These are phyloP conservation scores for Coemansia sp. DNA, from an alignment of 192 early-diverging fungal genomes.

Conservation along the genomic window DNA sequence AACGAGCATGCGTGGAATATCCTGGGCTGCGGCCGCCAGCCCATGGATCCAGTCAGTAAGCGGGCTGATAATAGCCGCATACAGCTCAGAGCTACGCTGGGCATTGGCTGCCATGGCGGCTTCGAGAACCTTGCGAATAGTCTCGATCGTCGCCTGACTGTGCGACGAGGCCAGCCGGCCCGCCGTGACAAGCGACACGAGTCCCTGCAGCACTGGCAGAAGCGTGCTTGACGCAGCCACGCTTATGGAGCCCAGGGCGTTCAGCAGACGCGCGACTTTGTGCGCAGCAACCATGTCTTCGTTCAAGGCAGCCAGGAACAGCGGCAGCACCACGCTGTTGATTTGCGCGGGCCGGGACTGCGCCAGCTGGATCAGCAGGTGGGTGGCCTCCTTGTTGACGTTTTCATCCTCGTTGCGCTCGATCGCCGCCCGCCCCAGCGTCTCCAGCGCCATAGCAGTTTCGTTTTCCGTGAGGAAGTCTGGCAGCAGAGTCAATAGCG, in stretches of 20 bases:
- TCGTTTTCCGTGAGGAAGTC: conserved; percentile 62
- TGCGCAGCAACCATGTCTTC: conserved; percentile 24
- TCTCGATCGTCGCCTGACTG: conserved; percentile 15
- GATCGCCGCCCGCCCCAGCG: conserved; percentile 38
- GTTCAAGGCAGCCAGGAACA: conserved; percentile 45
- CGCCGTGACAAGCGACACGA: conserved; percentile 14
- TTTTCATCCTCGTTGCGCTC: conserved; percentile 52
- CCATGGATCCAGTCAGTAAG: conserved; percentile 31
- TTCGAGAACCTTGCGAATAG: conserved; percentile 48
- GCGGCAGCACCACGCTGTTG: conserved; percentile 27
- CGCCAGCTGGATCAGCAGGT: conserved; percentile 46
- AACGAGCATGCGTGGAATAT: conserved; percentile 12
- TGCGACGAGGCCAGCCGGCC: conserved; percentile 20
- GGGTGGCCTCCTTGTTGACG: conserved; percentile 52
- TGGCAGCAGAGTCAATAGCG: conserved; percentile 60
- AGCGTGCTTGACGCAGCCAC: conserved; percentile 27
- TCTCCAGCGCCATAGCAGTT: conserved; percentile 36
- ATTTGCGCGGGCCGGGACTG: conserved; percentile 38
- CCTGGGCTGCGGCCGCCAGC: background rate
- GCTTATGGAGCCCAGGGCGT: conserved; percentile 45
- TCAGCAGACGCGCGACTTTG: conserved; percentile 40
- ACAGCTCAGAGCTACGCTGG: conserved; percentile 10
- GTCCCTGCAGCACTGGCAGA: conserved; percentile 22
- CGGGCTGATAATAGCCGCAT: conserved; percentile 13
- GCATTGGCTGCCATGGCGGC: background rate